Base-by-base conservation (phyloP, 306 rosid species). In the Trifolium subterraneum region DNA sequence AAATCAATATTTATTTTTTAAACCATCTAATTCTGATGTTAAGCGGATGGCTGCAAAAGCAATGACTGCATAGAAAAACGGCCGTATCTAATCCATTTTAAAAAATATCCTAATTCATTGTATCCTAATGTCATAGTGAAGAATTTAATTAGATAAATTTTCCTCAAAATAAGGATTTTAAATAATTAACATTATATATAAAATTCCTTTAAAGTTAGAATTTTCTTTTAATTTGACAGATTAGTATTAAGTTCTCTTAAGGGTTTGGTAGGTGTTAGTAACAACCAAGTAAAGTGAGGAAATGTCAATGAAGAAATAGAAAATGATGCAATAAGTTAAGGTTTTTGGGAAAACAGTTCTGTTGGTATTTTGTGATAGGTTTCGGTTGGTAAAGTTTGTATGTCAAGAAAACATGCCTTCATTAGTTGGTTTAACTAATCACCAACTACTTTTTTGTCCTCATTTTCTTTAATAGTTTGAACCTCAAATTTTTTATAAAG, bases 341-440 rank as follows among this genome's bases (percentile, higher is more conserved):
- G 29, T 54, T 54, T 52, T 50, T 23, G 29, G 60, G 14, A 4
- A 54, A 54, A 54, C 60, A 48, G 7, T 8, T 1, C 10, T n/a
- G 60, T 54, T 54, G 4, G 27, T 19, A 23, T 35, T 25, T 27
- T 16, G 35, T 47, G 25, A 25, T 14, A 15, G 19, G n/a, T 70
- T 50, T 44, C 5, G 63, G 63, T 51, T 50, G 65, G 75, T 20
- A 55, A 36, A 23, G 36, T 39, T 58, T 56, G 29, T 15, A 23
- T 7, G 44, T 23, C 13, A 73, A 54, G 29, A 54, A 54, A 54
- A 54, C 29, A 54, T 54, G 59, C 20, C 54, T 47, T 47, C 9
- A n/a, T 47, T 47, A 48, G 54, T 48, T 44, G 50, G 50, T 44
- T 44, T 13, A 44, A 44, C 50, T 13, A 44, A 48, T 48, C 10